Evolutionary conservation across 2,329 filamentous ascomycete species (phyloP).

Genomic region (Alternaria sp.): DNA sequence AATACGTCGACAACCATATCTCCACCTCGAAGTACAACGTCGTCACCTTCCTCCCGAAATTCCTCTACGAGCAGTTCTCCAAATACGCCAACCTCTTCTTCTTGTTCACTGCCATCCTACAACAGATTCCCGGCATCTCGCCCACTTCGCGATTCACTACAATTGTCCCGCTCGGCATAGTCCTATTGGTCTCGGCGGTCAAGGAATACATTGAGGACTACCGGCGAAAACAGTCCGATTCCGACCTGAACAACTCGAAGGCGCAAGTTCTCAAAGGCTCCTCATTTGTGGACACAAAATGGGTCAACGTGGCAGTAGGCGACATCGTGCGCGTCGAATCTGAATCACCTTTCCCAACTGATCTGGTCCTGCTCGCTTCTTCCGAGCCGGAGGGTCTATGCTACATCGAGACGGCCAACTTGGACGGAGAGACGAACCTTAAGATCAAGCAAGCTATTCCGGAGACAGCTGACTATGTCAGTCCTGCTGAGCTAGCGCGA

Average conservation of each 20-base stretch:
- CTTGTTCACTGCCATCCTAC: constrained; percentile 91
- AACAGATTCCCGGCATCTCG: constrained; percentile 94
- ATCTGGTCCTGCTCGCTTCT: constrained; percentile 88
- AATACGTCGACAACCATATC: constrained; percentile 95
- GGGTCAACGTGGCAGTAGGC: constrained; percentile 91
- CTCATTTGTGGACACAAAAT: constrained; percentile 83
- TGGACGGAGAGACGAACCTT: constrained; percentile 96
- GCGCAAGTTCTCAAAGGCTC: constrained; percentile 83
- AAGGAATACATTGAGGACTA: constrained; percentile 96
- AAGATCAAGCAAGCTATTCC: constrained; percentile 98
- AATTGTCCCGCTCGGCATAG: constrained; percentile 89
- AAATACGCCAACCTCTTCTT: constrained; percentile 99
- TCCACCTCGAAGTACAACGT: constrained; percentile 98
- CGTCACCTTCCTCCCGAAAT: constrained; percentile 92
- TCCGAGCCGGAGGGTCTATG: constrained; percentile 97
- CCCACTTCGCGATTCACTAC: constrained; percentile 97
- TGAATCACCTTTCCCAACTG: constrained; percentile 92
- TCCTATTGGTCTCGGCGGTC: constrained; percentile 90
- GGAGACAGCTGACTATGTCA: constrained; percentile 88
- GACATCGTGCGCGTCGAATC: constrained; percentile 93
- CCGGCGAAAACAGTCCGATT: constrained; percentile 85
- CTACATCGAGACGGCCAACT: constrained; percentile 97
- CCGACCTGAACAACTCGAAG: constrained; percentile 84
- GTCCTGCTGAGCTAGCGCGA: constrained; percentile 81
- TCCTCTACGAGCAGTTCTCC: constrained; percentile 97